A percentile compares a stretch with the other conserved stretches of the same genome.
These are phyloP conservation scores for Uncinocarpus reesii DNA, from an alignment of 2,329 filamentous ascomycete species.

Conservation along the genomic window DNA sequence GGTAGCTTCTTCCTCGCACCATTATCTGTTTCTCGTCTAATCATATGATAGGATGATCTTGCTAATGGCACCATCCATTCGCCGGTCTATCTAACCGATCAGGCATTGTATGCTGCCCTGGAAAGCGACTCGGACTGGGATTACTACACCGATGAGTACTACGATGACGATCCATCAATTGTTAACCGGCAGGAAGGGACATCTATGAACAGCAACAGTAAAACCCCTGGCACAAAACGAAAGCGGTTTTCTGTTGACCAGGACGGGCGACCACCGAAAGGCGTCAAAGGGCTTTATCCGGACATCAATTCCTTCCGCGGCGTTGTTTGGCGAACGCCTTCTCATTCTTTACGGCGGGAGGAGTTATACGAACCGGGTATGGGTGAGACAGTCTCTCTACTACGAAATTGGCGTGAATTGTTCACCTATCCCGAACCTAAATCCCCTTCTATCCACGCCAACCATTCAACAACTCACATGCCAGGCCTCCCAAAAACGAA, in stretches of 20 bases:
- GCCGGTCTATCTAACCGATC: conserved; percentile 25
- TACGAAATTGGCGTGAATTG: conserved; percentile 39
- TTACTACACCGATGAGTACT: conserved; percentile 22
- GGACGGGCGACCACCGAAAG: background rate
- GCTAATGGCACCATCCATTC: conserved; percentile 25
- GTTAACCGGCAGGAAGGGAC: conserved; percentile 4
- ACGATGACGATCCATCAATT: conserved; percentile 18
- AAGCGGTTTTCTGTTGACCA: conserved; percentile 2
- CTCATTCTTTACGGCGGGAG: conserved; percentile 21
- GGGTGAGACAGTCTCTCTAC: conserved; percentile 35
- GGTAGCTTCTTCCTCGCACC: background rate
- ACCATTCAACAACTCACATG: background rate
- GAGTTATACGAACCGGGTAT: conserved; percentile 32
- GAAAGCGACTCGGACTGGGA: conserved; percentile 27
- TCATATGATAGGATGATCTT: conserved; percentile 23
- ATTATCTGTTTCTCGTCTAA: background rate
- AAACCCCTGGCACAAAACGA: background rate
- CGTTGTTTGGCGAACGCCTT: conserved; percentile 32
- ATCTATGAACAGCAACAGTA: background rate
- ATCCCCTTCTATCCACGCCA: background rate
- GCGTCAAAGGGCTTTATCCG: background rate
- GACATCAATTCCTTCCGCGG: conserved; percentile 25
- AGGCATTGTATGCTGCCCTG: conserved; percentile 21
- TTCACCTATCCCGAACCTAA: conserved; percentile 30
- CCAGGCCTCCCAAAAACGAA: background rate